phyloP scores from a whole-genome alignment of 371 early-diverging fungal genomes.

The Batkoa obscura region DNA sequence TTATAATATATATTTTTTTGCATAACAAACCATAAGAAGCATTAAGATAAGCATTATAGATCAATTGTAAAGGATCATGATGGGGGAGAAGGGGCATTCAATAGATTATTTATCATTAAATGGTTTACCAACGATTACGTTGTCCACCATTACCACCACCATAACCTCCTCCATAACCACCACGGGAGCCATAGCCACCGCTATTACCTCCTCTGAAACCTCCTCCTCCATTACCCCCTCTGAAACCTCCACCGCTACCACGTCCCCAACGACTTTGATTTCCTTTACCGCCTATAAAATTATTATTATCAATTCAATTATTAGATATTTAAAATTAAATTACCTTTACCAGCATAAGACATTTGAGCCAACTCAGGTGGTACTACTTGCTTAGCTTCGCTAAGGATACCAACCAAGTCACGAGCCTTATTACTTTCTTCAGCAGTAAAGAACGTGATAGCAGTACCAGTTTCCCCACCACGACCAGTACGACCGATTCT shows the following conservation, averaged over 20 bases:
- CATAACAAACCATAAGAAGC: too few species aligned
- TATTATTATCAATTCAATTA: not conserved
- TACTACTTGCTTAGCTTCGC: constrained; percentile 87
- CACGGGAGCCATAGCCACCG: not conserved
- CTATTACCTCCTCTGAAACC: not conserved
- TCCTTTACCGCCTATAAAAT: not conserved
- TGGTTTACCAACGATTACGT: not conserved
- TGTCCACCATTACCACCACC: not conserved
- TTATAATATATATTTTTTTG: too few species aligned
- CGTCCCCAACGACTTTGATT: not conserved
- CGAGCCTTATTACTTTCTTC: constrained; percentile 80
- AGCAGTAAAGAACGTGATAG: constrained; percentile 91
- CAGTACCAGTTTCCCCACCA: constrained; percentile 84
- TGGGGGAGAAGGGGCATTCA: too few species aligned
- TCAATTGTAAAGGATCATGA: too few species aligned
- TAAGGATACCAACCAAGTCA: constrained; percentile 78
- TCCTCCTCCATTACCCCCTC: not conserved
- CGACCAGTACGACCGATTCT: constrained; percentile 99
- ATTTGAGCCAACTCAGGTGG: constrained; percentile 69
- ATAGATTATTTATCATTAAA: too few species aligned
- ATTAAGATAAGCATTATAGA: too few species aligned
- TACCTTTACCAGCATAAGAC: constrained; percentile 21
- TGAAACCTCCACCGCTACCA: not conserved
- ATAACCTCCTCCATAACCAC: not conserved
- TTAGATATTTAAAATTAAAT: not conserved